Evolutionary conservation across 2,329 filamentous ascomycete genomes (phyloP), one percentile per base, ranked within the genome.

Genomic region (Pseudogymnoascus sp.): DNA sequence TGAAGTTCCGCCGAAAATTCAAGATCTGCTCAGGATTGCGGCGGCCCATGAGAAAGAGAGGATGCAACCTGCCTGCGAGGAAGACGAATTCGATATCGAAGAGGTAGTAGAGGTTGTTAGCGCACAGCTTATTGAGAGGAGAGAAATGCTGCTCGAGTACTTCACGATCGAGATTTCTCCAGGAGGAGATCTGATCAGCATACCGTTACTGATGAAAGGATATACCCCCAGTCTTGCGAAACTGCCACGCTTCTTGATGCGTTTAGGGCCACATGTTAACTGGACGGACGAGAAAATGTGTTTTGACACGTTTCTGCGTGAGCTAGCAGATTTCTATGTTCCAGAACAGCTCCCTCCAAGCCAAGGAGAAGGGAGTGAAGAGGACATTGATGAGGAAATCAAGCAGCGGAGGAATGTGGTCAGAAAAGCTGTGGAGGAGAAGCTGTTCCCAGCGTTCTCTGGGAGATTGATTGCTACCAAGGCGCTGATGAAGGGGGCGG

Each of bases 141-240:
- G 89, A 37, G 89, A 93, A 70, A 96, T 99, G 90, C 82, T 99
- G 0, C 79, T 84, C 2, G 95, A 99, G 75, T 99, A 99, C 75
- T 97, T 99, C 75, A 89, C 88, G 0, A 78, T 99, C 49, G 87
- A 93, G 62, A 86, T 99, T 37, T 89, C 89, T 0, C 84, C 87
- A 1, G 80, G 88, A 0, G 93, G 93, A 11, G 84, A 93, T 62
- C 79, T 99, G 2, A 75, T 88, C 56, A 86, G 86, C 31, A 88
- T 99, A 14, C 96, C 95, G 0, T 80, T 99, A 7, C 80, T 99
- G 37, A 76, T 96, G 53, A 96, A 93, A 75, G 92, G 91, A 0
- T 99, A 99, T 73, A 89, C 85, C 6, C 96, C 95, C 0, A 86
- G 87, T 5, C 77, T 97, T 64, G 88, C 87, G 14, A 99, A 97